Conservation (phyloP, 306 rosid species). For the Vigna angularis region DNA sequence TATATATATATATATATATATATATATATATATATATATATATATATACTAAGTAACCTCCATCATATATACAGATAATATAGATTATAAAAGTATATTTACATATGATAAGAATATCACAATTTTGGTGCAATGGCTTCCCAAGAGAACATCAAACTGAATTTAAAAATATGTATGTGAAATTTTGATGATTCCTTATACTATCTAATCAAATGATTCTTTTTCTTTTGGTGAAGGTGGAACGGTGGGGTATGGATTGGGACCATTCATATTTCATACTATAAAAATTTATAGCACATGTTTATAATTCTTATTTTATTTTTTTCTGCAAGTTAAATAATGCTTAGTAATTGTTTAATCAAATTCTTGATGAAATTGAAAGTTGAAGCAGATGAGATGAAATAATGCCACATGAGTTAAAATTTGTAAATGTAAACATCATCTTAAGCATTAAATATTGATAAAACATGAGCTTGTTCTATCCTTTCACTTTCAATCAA, state of each 20-base stretch:
- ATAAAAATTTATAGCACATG: neutral
- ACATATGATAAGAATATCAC: neutral
- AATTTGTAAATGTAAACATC: neutral
- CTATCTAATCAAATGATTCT: neutral
- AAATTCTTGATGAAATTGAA: neutral
- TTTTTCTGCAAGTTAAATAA: neutral
- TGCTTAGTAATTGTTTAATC: neutral
- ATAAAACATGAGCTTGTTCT: neutral
- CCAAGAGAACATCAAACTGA: neutral
- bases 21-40: no score
- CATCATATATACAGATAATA: no score
- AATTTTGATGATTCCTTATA: neutral
- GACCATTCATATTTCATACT: conserved; percentile 4
- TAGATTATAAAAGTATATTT: no score
- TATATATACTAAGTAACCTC: no score
- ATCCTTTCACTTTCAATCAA: neutral
- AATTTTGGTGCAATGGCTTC: neutral
- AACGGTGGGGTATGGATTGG: conserved; percentile 8
- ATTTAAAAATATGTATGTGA: neutral
- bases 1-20: no score
- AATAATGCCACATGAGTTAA: neutral
- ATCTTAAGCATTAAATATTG: neutral
- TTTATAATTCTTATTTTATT: neutral
- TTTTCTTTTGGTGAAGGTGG: neutral
- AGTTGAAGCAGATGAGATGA: neutral